phyloP scores from a whole-genome alignment of 2,329 filamentous ascomycete genomes.

The Elsinoe arachidis region DNA sequence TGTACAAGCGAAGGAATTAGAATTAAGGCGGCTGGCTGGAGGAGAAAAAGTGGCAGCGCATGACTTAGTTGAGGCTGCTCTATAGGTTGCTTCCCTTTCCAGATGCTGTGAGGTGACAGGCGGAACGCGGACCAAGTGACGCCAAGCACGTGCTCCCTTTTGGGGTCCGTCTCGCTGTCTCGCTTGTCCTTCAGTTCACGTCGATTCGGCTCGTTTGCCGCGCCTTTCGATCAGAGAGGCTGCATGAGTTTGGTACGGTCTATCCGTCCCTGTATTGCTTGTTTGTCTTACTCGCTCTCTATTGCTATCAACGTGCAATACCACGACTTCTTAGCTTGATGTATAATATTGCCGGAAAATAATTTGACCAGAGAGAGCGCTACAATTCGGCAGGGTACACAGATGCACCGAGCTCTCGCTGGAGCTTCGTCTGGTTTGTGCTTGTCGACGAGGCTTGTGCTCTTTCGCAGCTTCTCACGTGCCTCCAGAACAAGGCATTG shows the following conservation, averaged over 20 bases:
- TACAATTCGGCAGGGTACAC: not conserved
- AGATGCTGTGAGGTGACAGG: not conserved
- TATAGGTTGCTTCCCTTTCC: not conserved
- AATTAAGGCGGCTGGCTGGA: not conserved
- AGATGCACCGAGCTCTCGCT: not conserved
- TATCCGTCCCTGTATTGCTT: not conserved
- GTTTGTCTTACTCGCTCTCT: not conserved
- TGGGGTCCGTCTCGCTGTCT: not conserved
- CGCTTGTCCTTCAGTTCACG: not conserved
- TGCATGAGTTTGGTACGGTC: not conserved
- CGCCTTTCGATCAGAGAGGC: not conserved
- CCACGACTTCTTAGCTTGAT: not conserved
- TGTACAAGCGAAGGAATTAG: constrained; percentile 3
- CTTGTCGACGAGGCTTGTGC: not conserved
- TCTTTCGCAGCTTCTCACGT: not conserved
- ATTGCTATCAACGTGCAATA: not conserved
- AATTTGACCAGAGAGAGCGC: not conserved
- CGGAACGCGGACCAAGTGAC: not conserved
- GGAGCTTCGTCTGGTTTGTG: not conserved
- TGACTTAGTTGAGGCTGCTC: constrained; percentile 1
- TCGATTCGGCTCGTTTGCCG: constrained; percentile 1
- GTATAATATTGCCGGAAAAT: not conserved
- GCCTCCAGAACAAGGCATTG: not conserved
- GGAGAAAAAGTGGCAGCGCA: not conserved
- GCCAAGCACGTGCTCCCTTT: not conserved